These are phyloP conservation scores for Talaromyces stipitatus DNA, from an alignment of 495 filamentous ascomycete genomes.

Conservation along the genomic window DNA sequence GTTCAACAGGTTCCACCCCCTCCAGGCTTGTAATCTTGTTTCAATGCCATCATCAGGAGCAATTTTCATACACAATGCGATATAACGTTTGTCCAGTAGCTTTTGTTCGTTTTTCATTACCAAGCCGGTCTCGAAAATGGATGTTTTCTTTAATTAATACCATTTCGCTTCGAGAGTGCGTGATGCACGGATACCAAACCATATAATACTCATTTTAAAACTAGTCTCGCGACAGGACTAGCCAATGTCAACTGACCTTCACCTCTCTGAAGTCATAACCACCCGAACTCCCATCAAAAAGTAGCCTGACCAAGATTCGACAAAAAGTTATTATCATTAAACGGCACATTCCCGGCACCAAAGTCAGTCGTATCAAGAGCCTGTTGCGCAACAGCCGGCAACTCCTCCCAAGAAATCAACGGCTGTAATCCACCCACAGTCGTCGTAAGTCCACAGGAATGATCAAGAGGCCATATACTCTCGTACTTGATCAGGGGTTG, in stretches of 20 bases:
- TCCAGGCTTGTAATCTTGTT: constrained; percentile 32
- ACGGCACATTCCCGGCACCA: constrained; percentile 35
- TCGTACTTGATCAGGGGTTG: constrained; percentile 39
- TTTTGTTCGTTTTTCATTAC: background rate
- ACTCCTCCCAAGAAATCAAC: constrained; percentile 46
- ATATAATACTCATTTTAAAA: background rate
- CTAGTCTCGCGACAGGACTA: background rate
- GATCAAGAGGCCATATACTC: constrained; percentile 42
- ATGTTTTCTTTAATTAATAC: background rate
- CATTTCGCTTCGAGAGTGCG: background rate
- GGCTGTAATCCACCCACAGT: constrained; percentile 43
- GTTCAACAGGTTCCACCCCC: constrained; percentile 40
- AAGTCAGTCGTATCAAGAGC: constrained; percentile 37
- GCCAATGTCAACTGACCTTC: no score
- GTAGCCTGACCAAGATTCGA: constrained; percentile 28
- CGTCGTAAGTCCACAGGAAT: constrained; percentile 34
- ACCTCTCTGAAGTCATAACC: background rate
- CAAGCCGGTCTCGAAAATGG: background rate
- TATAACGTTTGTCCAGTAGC: background rate
- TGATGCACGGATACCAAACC: background rate
- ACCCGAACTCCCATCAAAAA: constrained; percentile 17
- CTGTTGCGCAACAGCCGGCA: constrained; percentile 28
- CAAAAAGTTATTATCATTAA: constrained; percentile 33
- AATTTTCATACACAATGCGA: background rate
- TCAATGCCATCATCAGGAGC: constrained; percentile 1